Percentiles rank a stretch among this genome's conserved stretches.
Evolutionary conservation across 805 yeast genomes (phyloP).

Genomic region (Starmerella vitae): DNA sequence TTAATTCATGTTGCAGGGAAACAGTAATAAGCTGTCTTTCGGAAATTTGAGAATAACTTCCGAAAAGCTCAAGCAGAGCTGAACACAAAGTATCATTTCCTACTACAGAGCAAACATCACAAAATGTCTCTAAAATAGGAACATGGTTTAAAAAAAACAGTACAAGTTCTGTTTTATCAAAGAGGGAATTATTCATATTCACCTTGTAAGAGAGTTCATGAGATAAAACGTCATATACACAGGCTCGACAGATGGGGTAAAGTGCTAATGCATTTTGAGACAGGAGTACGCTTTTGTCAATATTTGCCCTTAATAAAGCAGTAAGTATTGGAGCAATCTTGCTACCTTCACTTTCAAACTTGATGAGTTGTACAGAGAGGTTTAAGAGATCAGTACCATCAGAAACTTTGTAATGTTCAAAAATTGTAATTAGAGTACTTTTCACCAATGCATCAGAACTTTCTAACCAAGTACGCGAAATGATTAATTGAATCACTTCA

Average conservation of each 20-base stretch:
- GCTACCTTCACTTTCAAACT: background rate
- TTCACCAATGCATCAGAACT: background rate
- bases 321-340: background rate
- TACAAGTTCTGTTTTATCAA: conserved; percentile 5
- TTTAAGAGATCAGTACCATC: background rate
- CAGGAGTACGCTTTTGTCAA: background rate
- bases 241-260: conserved; percentile 1
- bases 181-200: background rate
- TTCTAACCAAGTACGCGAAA: conserved; percentile 1
- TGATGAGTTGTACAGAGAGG: background rate
- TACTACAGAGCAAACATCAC: conserved; percentile 8
- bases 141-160: background rate
- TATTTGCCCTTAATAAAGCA: background rate
- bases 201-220: background rate
- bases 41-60: background rate
- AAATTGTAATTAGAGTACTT: background rate
- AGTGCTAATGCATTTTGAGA: background rate
- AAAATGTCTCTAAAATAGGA: conserved; percentile 3
- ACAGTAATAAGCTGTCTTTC: conserved; percentile 1
- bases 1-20: conserved; percentile 4
- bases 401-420: background rate
- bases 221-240: conserved; percentile 2
- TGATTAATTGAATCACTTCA: background rate
- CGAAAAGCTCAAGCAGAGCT: conserved; percentile 2
- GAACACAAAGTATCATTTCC: conserved; percentile 1